Conservation (phyloP, 257 asterid species). For the Lavandula angustifolia region DNA sequence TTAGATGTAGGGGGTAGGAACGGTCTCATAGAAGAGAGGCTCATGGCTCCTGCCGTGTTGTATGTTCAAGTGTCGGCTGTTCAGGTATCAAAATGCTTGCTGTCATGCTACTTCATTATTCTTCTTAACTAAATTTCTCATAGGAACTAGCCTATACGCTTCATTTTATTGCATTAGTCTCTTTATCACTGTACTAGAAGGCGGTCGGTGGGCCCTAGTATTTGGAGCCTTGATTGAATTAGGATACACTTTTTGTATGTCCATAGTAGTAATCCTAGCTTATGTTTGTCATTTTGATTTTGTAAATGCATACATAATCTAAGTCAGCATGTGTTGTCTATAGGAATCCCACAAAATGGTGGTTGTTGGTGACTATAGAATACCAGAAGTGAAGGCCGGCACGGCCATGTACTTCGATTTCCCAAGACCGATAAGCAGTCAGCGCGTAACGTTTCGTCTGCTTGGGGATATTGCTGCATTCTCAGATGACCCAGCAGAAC, state of each 20-base stretch:
- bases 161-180: not conserved
- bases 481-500: constrained; percentile 79
- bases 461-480: constrained; percentile 84
- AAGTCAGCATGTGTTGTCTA: constrained; percentile 9
- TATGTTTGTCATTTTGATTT: constrained; percentile 3
- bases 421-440: constrained; percentile 70
- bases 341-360: constrained; percentile 86
- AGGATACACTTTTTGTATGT: no score
- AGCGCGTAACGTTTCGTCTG: constrained; percentile 72
- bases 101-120: constrained; percentile 18
- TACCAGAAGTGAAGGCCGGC: constrained; percentile 87
- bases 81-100: constrained; percentile 59
- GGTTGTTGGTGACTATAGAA: constrained; percentile 71
- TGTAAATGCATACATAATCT: no score
- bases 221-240: no score
- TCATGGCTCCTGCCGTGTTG: constrained; percentile 74
- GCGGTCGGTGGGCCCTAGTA: no score
- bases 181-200: no score
- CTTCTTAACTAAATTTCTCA: constrained; percentile 2
- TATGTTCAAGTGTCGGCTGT: constrained; percentile 84
- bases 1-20: constrained; percentile 41
- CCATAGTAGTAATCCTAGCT: constrained; percentile 4
- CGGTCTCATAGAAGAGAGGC: constrained; percentile 73
- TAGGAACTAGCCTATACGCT: constrained; percentile 10
- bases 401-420: constrained; percentile 93